Percentiles rank a stretch among this genome's conserved stretches.
Evolutionary conservation across 2,329 filamentous ascomycete species (phyloP).

Genomic region (Neopestalotiopsis rosae): DNA sequence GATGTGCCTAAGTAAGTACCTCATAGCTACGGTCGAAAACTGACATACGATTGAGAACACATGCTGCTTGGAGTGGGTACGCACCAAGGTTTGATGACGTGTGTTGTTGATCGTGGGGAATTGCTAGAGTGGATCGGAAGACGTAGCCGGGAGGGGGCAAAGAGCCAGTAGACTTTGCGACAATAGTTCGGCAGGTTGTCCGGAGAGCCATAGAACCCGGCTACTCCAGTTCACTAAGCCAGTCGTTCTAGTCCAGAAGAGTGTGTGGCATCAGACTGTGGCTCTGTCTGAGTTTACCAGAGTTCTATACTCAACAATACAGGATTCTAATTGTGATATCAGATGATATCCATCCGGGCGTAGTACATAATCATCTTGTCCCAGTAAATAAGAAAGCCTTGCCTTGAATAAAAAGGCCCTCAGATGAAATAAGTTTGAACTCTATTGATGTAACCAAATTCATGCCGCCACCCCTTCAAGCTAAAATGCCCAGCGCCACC

Average conservation of each 20-base stretch:
- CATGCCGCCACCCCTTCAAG: neutral
- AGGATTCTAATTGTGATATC: neutral
- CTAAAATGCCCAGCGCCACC: neutral
- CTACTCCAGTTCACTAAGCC: neutral
- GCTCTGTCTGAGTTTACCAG: neutral
- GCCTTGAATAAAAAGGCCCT: neutral
- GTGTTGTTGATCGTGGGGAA: neutral
- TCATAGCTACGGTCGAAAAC: neutral
- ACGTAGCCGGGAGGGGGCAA: neutral
- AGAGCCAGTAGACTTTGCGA: neutral
- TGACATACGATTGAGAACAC: neutral
- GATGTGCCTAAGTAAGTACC: neutral
- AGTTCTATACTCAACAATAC: too few species aligned
- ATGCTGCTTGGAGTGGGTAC: neutral
- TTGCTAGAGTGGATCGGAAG: neutral
- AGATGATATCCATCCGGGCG: neutral
- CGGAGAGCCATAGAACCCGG: neutral
- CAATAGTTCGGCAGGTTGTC: neutral
- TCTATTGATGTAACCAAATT: neutral
- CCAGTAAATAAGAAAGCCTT: neutral
- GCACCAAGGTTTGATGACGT: neutral
- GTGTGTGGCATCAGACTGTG: neutral
- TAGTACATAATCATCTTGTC: neutral
- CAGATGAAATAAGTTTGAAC: neutral
- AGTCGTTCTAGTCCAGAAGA: neutral